These are phyloP conservation scores for Aspergillus sp. DNA, from an alignment of 2,329 filamentous ascomycete species.

Conservation along the genomic window DNA sequence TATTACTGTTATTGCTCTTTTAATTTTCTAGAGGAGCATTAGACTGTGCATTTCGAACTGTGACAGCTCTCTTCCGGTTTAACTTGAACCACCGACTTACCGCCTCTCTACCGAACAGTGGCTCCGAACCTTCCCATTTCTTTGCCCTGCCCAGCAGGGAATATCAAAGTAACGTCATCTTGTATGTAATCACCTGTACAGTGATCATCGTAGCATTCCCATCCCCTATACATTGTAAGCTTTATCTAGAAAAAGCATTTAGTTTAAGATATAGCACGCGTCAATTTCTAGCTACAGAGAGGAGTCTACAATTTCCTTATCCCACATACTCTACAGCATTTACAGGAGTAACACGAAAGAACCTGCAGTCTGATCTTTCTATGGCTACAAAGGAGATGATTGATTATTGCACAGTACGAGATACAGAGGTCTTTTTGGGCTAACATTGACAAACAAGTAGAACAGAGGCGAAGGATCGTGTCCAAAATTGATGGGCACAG, in stretches of 20 bases:
- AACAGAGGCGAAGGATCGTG: constrained; percentile 26
- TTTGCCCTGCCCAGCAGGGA: too few species aligned
- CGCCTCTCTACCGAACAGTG: not conserved
- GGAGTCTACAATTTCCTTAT: not conserved
- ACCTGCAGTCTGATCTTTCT: constrained; percentile 33
- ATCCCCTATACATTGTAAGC: not conserved
- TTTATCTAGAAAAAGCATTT: not conserved
- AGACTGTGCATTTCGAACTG: too few species aligned
- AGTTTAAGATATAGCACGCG: too few species aligned
- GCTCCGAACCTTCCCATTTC: too few species aligned
- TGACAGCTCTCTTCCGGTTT: not conserved
- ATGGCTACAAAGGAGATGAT: constrained; percentile 47
- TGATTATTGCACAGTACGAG: constrained; percentile 48
- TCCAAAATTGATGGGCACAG: constrained; percentile 18
- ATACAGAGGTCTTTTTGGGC: constrained; percentile 42
- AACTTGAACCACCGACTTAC: not conserved
- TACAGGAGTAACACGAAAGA: constrained; percentile 10
- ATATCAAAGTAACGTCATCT: not conserved
- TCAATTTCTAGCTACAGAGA: too few species aligned
- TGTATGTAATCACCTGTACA: not conserved
- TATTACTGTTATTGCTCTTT: too few species aligned
- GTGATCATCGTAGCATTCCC: too few species aligned
- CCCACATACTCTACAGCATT: not conserved
- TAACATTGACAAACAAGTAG: constrained; percentile 32
- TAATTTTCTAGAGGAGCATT: too few species aligned